Percentiles rank a stretch among this genome's conserved stretches.
Evolutionary conservation across 768 basidiomycete genomes (phyloP).

Genomic region (Naganishia friedmannii): DNA sequence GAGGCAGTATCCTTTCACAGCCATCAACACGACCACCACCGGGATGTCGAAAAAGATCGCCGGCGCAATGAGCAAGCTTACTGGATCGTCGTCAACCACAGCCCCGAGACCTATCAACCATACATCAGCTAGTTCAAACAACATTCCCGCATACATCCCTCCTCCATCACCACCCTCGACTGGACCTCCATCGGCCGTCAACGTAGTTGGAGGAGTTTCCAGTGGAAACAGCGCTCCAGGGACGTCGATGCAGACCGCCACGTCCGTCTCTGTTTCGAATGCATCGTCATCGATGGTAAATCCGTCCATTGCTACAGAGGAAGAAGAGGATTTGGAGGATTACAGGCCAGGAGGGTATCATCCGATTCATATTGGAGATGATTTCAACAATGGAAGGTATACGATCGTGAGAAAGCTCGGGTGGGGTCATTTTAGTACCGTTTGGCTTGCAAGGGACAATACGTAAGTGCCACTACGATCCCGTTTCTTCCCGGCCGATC

Average conservation of each 20-base stretch:
- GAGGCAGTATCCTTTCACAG: neutral
- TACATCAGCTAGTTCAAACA: conserved; percentile 12
- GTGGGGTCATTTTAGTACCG: conserved; percentile 53
- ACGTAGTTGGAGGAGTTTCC: neutral
- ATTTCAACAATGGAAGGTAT: conserved; percentile 81
- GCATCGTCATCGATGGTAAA: conserved; percentile 23
- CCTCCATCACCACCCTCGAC: conserved; percentile 21
- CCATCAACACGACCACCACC: neutral
- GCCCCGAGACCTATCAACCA: conserved; percentile 18
- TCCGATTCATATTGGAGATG: conserved; percentile 73
- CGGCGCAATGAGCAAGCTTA: conserved; percentile 24
- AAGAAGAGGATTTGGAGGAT: conserved; percentile 82
- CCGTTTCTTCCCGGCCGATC: neutral
- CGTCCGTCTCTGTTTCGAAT: conserved; percentile 20
- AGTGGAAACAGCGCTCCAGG: neutral
- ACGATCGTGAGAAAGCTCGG: conserved; percentile 85
- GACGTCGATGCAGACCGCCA: conserved; percentile 14
- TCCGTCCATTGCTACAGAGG: conserved; percentile 49
- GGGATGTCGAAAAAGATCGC: conserved; percentile 18
- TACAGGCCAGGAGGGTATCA: conserved; percentile 63
- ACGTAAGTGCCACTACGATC: conserved; percentile 41
- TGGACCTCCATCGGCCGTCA: conserved; percentile 1
- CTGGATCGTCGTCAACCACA: conserved; percentile 19
- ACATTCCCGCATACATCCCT: neutral
- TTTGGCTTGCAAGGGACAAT: conserved; percentile 52